Evolutionary conservation across 225 moss, liverwort and hornwort species (phyloP).

Genomic region (Neckera pumila): DNA sequence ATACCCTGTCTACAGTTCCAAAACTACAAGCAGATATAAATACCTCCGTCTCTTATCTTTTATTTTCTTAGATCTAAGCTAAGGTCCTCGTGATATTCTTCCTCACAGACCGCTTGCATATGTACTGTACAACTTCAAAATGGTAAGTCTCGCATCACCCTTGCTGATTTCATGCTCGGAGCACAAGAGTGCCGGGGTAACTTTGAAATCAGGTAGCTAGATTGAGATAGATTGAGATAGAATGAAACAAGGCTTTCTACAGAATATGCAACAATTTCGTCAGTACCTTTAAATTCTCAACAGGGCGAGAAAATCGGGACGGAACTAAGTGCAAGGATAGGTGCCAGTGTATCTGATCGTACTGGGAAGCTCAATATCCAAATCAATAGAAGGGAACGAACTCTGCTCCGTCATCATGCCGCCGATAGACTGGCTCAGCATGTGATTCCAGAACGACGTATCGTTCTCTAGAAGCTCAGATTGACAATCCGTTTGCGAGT

Average conservation of each 20-base stretch:
- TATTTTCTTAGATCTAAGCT: not conserved
- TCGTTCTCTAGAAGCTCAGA: not conserved
- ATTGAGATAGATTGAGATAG: not conserved
- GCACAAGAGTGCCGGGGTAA: not conserved
- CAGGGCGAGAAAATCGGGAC: not conserved
- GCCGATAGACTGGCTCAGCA: not conserved
- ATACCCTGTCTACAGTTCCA: not conserved
- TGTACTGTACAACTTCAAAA: constrained; percentile 18
- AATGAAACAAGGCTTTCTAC: not conserved
- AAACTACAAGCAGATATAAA: not conserved
- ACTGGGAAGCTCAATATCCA: constrained; percentile 11
- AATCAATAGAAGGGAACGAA: not conserved
- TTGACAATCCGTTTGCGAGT: not conserved
- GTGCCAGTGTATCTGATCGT: not conserved
- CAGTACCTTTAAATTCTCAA: not conserved
- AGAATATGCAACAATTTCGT: not conserved
- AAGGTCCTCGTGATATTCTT: not conserved
- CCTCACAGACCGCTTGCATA: not conserved
- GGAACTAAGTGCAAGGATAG: not conserved
- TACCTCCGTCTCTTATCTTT: not conserved
- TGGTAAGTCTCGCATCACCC: not conserved
- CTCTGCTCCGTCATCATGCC: not conserved
- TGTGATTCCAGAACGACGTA: constrained; percentile 3
- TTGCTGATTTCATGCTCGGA: not conserved
- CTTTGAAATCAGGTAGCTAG: not conserved